Percentiles rank a stretch among this genome's conserved stretches.
phyloP scores from a whole-genome alignment of 257 asterid species.

The Penstemon barbatus region DNA sequence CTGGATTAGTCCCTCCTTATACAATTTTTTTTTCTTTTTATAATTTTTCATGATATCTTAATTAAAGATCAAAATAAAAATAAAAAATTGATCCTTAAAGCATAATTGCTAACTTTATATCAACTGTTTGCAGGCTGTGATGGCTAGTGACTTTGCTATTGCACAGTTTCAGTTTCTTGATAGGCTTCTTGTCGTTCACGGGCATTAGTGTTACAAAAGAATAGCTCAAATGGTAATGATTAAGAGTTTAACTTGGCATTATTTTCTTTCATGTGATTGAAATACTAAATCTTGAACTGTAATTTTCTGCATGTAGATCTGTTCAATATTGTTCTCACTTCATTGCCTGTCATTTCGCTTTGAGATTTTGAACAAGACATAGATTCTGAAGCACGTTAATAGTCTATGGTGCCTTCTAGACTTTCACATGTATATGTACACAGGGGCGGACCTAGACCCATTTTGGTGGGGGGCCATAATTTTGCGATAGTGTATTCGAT shows the following conservation, averaged over 20 bases:
- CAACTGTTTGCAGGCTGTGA: conserved; percentile 86
- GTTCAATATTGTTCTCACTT: conserved; percentile 96
- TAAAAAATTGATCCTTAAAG: no score
- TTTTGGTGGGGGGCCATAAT: no score
- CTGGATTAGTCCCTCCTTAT: no score
- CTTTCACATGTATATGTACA: background rate
- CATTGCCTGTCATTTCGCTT: conserved; percentile 91
- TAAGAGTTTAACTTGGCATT: conserved; percentile 16
- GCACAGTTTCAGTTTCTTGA: conserved; percentile 95
- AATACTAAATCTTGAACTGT: background rate
- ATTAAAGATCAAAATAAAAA: no score
- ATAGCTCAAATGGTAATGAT: conserved; percentile 93
- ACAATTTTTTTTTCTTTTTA: no score
- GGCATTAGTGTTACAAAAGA: conserved; percentile 99
- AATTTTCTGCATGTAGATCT: conserved; percentile 58
- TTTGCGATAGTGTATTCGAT: no score
- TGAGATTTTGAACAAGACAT: conserved; percentile 98
- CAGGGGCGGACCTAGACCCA: no score
- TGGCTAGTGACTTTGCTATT: conserved; percentile 98
- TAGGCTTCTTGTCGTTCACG: conserved; percentile 95
- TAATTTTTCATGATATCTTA: no score
- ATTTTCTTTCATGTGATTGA: conserved; percentile 9
- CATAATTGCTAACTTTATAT: conserved; percentile 37
- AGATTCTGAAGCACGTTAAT: conserved; percentile 91
- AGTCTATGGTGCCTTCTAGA: background rate